Evolutionary conservation across 73 alveolate genomes (phyloP).

Genomic region (Breviolum minutum): DNA sequence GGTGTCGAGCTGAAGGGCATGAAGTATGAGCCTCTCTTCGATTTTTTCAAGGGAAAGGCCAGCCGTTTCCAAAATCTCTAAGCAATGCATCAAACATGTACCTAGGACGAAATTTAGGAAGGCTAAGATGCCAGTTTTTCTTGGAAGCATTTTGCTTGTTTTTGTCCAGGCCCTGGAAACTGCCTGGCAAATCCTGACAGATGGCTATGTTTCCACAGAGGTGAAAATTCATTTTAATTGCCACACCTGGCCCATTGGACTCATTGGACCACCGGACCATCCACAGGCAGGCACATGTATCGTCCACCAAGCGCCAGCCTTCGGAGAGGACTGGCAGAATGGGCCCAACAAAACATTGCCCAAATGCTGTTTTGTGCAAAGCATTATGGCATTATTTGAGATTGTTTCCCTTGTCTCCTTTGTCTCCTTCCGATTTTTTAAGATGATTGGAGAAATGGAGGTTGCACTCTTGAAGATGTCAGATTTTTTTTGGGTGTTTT

Average conservation of each 20-base stretch:
- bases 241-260: not conserved
- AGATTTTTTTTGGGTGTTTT: not conserved
- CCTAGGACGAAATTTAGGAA: not conserved
- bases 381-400: not conserved
- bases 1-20: slow-evolving; percentile 98
- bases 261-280: not conserved
- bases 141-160: not conserved
- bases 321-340: slow-evolving; percentile 99
- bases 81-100: too few species aligned
- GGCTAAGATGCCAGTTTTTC: not conserved
- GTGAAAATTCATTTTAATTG: slow-evolving; percentile 26
- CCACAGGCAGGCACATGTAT: slow-evolving; percentile 99
- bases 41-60: slow-evolving; percentile 97
- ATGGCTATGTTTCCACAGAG: slow-evolving; percentile 98
- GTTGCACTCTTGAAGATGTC: too few species aligned
- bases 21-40: slow-evolving; percentile 99
- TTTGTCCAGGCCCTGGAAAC: not conserved
- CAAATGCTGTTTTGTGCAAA: not conserved
- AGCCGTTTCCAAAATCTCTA: not conserved
- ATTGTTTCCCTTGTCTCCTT: not conserved
- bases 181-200: slow-evolving; percentile 98
- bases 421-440: too few species aligned
- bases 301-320: slow-evolving; percentile 99
- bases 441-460: too few species aligned
- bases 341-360: not conserved